Evolutionary conservation across 1,139 yeast species (phyloP).

Genomic region (Debaryomyces sp.): DNA sequence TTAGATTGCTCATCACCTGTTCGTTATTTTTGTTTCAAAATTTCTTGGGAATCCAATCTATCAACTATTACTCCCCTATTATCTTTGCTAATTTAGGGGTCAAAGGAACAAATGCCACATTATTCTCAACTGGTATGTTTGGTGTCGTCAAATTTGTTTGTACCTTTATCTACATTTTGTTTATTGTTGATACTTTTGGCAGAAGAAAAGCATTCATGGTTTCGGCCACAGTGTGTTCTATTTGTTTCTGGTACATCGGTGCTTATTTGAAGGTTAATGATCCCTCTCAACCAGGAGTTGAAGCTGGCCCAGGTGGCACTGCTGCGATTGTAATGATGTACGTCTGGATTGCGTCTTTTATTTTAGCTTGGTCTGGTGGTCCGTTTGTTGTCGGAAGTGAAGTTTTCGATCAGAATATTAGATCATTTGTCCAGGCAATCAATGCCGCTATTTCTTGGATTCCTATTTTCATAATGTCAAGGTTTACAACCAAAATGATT

Average conservation of each 20-base stretch:
- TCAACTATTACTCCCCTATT: slow-evolving; percentile 49
- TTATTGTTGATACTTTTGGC: slow-evolving; percentile 43
- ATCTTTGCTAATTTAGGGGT: slow-evolving; percentile 43
- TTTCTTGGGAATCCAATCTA: slow-evolving; percentile 49
- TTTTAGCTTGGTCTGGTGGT: slow-evolving; percentile 48
- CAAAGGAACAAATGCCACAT: slow-evolving; percentile 40
- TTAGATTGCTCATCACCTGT: slow-evolving; percentile 36
- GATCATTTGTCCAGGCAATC: slow-evolving; percentile 47
- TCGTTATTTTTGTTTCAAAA: slow-evolving; percentile 43
- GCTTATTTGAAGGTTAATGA: slow-evolving; percentile 41
- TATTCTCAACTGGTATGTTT: slow-evolving; percentile 47
- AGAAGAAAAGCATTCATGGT: slow-evolving; percentile 43
- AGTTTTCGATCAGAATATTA: slow-evolving; percentile 44
- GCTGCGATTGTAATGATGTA: slow-evolving; percentile 50
- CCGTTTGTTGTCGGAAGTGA: slow-evolving; percentile 49
- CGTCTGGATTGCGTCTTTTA: slow-evolving; percentile 47
- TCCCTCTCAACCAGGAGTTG: slow-evolving; percentile 37
- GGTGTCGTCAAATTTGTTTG: slow-evolving; percentile 45
- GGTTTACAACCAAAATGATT: slow-evolving; percentile 42
- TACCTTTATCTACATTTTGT: slow-evolving; percentile 38
- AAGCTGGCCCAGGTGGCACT: slow-evolving; percentile 46
- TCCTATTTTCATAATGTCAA: slow-evolving; percentile 44
- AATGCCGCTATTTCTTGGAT: slow-evolving; percentile 49
- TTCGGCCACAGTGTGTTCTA: slow-evolving; percentile 37
- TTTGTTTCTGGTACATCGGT: slow-evolving; percentile 50